These are phyloP conservation scores for Pseudogymnoascus sp. DNA, from an alignment of 2,329 filamentous ascomycete species.

Conservation along the genomic window DNA sequence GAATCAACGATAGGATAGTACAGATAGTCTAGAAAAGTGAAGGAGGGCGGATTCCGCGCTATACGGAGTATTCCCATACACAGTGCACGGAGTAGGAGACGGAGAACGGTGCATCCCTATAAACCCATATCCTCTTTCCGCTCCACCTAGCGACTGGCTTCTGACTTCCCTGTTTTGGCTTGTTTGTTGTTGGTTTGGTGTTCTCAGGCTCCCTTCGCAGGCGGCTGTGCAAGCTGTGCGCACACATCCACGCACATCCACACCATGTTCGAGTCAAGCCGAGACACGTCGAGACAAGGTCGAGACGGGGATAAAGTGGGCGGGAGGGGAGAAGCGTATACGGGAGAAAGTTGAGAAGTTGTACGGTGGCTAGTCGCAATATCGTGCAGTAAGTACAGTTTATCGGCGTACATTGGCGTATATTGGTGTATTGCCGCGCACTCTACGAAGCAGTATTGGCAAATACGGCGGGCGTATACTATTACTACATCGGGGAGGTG, in stretches of 20 bases:
- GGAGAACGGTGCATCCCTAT: neutral
- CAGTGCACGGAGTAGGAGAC: neutral
- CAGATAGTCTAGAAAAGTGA: neutral
- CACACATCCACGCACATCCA: neutral
- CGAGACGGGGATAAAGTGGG: constrained; percentile 5
- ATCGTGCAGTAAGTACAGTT: neutral
- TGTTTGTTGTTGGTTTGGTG: neutral
- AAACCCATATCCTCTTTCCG: neutral
- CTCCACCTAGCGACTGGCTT: neutral
- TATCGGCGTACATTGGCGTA: neutral
- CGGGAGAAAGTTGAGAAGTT: too few species aligned
- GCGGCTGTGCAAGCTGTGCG: neutral
- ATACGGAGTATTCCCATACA: neutral
- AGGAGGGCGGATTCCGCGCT: neutral
- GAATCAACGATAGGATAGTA: neutral
- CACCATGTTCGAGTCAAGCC: constrained; percentile 3
- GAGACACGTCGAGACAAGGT: neutral
- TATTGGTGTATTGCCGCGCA: neutral
- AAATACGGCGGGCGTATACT: neutral
- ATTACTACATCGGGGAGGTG: neutral
- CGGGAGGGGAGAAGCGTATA: neutral
- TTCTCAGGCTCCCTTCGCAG: neutral
- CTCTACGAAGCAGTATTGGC: neutral
- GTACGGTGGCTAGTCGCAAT: too few species aligned
- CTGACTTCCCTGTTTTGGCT: neutral